phyloP scores from a whole-genome alignment of 2,329 filamentous ascomycete genomes.

The Trichoderma sp. region DNA sequence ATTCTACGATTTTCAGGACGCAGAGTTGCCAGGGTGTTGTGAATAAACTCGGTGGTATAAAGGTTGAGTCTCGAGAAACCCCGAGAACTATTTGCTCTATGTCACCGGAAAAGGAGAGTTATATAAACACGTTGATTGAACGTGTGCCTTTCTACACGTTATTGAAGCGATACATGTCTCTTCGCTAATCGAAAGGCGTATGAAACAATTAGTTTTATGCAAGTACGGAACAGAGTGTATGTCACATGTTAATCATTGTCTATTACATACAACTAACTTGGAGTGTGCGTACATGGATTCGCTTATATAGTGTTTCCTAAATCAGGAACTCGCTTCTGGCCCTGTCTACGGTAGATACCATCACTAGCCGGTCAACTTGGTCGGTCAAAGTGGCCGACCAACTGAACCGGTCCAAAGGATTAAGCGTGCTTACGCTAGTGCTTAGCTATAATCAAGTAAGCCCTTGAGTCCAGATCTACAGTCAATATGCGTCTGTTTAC shows the following conservation, averaged over 20 bases:
- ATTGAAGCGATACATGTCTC: accelerated
- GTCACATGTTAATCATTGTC: not conserved
- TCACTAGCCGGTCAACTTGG: not conserved
- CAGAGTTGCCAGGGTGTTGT: not conserved
- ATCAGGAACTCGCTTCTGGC: not conserved
- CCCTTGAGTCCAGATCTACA: not conserved
- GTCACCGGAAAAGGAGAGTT: not conserved
- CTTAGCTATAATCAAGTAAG: not conserved
- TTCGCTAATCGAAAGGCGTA: not conserved
- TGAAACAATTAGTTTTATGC: not conserved
- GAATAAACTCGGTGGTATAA: not conserved
- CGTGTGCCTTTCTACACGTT: not conserved
- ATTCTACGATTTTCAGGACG: not conserved
- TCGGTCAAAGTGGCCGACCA: not conserved
- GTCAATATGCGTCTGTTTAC: not conserved
- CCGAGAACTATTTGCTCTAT: not conserved
- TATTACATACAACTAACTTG: not conserved
- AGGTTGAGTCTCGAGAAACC: not conserved
- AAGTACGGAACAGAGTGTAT: not conserved
- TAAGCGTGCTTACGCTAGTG: not conserved
- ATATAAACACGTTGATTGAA: not conserved
- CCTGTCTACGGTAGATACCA: not conserved
- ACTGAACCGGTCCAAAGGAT: not conserved
- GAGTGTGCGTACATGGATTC: not conserved
- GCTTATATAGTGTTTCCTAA: not conserved